phyloP scores from a whole-genome alignment of 2,329 filamentous ascomycete species.

The Orbilia oligospora region DNA sequence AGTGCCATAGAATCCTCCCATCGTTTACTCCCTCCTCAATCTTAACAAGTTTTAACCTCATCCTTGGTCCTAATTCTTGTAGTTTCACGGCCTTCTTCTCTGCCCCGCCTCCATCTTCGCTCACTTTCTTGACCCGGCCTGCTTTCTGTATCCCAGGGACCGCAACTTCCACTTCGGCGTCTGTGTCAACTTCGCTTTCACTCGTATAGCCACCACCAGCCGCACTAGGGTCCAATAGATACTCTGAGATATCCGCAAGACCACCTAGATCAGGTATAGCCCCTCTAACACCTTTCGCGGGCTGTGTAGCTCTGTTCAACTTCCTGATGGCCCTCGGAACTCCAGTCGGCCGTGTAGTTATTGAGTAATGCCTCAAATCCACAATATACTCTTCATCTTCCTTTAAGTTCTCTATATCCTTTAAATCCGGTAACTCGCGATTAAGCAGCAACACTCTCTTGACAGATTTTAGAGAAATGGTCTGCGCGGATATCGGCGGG shows the following conservation, averaged over 20 bases:
- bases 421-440: slow-evolving; percentile 74
- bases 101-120: slow-evolving; percentile 66
- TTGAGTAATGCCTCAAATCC: slow-evolving; percentile 93
- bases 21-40: slow-evolving; percentile 93
- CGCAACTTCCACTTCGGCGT: slow-evolving; percentile 91
- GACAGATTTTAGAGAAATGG: slow-evolving; percentile 91
- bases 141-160: slow-evolving; percentile 73
- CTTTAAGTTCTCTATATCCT: slow-evolving; percentile 72
- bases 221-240: slow-evolving; percentile 83
- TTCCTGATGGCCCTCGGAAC: slow-evolving; percentile 86
- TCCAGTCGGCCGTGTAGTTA: slow-evolving; percentile 88
- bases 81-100: slow-evolving; percentile 85
- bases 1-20: slow-evolving; percentile 97
- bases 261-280: slow-evolving; percentile 89
- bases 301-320: slow-evolving; percentile 76
- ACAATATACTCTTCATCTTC: slow-evolving; percentile 75
- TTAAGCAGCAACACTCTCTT: slow-evolving; percentile 91
- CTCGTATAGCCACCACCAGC: slow-evolving; percentile 86
- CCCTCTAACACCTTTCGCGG: slow-evolving; percentile 72
- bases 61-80: slow-evolving; percentile 89
- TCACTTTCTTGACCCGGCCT: slow-evolving; percentile 71
- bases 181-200: slow-evolving; percentile 92
- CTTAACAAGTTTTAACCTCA: slow-evolving; percentile 91
- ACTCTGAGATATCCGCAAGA: slow-evolving; percentile 93
- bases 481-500: slow-evolving; percentile 92